phyloP scores from a whole-genome alignment of 2,329 filamentous ascomycete species.

The Curvularia eragrostidis region DNA sequence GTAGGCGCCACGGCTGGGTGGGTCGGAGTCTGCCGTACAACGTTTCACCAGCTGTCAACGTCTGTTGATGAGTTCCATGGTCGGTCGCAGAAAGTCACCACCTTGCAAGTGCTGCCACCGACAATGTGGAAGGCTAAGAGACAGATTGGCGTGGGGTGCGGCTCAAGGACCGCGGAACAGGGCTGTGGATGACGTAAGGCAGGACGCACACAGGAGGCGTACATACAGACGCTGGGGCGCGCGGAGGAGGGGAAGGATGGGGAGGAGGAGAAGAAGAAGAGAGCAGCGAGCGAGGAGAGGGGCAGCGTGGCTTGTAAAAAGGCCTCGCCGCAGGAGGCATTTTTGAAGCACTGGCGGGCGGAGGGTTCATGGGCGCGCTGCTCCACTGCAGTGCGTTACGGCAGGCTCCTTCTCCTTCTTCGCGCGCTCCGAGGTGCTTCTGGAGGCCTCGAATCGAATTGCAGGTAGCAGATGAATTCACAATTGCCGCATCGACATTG shows the following conservation, averaged over 20 bases:
- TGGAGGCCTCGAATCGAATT: neutral
- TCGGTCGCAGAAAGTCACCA: neutral
- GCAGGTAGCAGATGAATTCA: neutral
- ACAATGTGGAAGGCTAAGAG: neutral
- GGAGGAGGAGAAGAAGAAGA: too few species aligned
- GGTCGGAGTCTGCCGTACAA: neutral
- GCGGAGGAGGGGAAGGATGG: neutral
- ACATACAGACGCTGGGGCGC: neutral
- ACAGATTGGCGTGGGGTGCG: slow-evolving; percentile 1
- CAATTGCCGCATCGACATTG: neutral
- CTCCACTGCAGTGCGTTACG: too few species aligned
- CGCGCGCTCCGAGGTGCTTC: neutral
- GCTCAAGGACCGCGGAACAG: slow-evolving; percentile 5
- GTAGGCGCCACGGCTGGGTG: neutral
- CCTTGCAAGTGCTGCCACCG: neutral
- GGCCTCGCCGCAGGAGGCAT: too few species aligned
- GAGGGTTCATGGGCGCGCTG: too few species aligned
- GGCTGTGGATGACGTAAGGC: slow-evolving; percentile 4
- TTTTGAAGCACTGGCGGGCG: too few species aligned
- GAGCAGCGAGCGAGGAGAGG: too few species aligned
- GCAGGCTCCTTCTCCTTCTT: too few species aligned
- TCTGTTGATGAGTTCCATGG: neutral
- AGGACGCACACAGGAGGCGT: neutral
- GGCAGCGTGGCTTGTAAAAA: too few species aligned
- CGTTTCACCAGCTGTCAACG: slow-evolving; percentile 8